A percentile compares a stretch with the other conserved stretches of the same genome.
Evolutionary conservation across 1,284 basidiomycete genomes (phyloP).

Genomic region (Trichosporon sp.): DNA sequence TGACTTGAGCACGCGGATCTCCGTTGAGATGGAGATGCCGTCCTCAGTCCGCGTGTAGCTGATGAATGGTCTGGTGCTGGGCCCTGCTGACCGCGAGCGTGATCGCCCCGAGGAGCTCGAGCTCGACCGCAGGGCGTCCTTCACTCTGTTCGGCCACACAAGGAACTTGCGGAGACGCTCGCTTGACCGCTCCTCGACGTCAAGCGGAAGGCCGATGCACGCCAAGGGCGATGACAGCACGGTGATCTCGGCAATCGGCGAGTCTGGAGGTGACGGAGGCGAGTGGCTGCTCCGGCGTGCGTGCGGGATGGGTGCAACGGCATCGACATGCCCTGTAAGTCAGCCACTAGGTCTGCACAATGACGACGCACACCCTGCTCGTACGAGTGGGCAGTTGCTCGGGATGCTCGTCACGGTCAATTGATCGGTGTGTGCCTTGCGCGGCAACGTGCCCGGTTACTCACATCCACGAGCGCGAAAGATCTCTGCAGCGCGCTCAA

Average conservation of each 20-base stretch:
- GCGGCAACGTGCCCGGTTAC: slow-evolving; percentile 24
- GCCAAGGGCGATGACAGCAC: slow-evolving; percentile 44
- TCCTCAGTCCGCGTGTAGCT: slow-evolving; percentile 51
- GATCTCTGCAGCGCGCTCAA: slow-evolving; percentile 42
- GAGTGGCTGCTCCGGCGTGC: neutral
- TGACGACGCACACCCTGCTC: neutral
- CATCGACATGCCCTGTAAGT: slow-evolving; percentile 42
- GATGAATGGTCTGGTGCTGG: slow-evolving; percentile 46
- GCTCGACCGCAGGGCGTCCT: slow-evolving; percentile 14
- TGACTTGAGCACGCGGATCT: slow-evolving; percentile 41
- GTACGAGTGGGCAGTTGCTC: slow-evolving; percentile 14
- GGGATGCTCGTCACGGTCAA: neutral
- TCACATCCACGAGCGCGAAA: slow-evolving; percentile 48
- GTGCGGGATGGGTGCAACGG: slow-evolving; percentile 19
- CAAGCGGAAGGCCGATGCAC: slow-evolving; percentile 43
- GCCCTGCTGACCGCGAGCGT: slow-evolving; percentile 15
- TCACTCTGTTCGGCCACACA: slow-evolving; percentile 42
- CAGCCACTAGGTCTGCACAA: slow-evolving; percentile 1
- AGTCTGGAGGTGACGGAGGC: slow-evolving; percentile 1
- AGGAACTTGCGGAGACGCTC: slow-evolving; percentile 44
- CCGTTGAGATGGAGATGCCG: slow-evolving; percentile 47
- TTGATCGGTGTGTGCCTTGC: neutral
- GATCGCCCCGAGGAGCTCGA: slow-evolving; percentile 3
- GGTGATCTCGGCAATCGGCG: slow-evolving; percentile 42
- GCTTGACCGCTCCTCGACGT: slow-evolving; percentile 32